Evolutionary conservation across 164 flowering plant species (phyloP).

Genomic region (Piper betle): DNA sequence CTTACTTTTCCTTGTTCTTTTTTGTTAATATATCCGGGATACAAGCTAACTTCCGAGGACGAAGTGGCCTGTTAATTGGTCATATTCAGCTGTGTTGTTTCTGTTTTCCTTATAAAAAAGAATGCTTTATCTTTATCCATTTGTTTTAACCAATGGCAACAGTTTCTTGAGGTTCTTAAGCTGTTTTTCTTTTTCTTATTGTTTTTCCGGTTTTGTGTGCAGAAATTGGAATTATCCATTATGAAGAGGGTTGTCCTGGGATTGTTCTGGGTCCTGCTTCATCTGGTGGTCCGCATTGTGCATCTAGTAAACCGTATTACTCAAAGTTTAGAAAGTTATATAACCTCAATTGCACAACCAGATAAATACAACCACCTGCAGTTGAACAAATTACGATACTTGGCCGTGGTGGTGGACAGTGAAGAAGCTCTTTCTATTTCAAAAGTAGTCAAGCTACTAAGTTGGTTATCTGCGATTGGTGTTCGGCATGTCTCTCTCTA

Average conservation of each 20-base stretch:
- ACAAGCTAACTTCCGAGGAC: no score
- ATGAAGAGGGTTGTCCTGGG: constrained; percentile 22
- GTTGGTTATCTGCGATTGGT: constrained; percentile 54
- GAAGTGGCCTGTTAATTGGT: not conserved
- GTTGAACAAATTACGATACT: constrained; percentile 35
- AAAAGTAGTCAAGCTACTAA: constrained; percentile 45
- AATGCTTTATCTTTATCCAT: not conserved
- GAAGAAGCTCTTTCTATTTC: constrained; percentile 55
- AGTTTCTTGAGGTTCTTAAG: no score
- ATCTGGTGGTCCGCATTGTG: constrained; percentile 34
- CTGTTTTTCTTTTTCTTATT: not conserved
- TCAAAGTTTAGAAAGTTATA: constrained; percentile 28
- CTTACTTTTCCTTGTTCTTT: not conserved
- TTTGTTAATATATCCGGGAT: not conserved
- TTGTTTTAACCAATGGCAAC: not conserved
- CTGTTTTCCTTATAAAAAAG: no score
- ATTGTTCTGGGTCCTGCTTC: constrained; percentile 44
- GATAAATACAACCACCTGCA: constrained; percentile 29
- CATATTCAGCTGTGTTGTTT: not conserved
- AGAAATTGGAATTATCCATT: constrained; percentile 1
- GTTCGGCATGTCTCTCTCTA: constrained; percentile 63
- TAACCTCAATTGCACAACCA: constrained; percentile 36
- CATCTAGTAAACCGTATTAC: constrained; percentile 19
- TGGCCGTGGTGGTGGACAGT: constrained; percentile 80
- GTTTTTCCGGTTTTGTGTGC: not conserved